phyloP scores from a whole-genome alignment of 1,139 yeast species.

The Starmera stellimalicola region DNA sequence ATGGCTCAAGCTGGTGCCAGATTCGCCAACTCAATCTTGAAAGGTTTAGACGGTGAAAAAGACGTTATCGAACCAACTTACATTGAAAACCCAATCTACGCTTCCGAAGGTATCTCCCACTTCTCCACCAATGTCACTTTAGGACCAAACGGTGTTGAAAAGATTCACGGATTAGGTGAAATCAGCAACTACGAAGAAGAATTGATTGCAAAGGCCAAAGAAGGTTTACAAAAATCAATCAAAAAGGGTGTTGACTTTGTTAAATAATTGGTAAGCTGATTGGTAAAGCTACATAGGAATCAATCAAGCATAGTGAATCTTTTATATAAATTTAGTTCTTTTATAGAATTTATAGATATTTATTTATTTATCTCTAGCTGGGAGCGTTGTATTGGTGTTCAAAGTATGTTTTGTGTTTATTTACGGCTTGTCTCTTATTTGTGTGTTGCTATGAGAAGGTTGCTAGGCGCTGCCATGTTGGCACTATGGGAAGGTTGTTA shows the following conservation, averaged over 20 bases:
- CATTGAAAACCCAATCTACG: slow-evolving; percentile 75
- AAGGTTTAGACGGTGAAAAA: slow-evolving; percentile 62
- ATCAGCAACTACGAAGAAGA: slow-evolving; percentile 56
- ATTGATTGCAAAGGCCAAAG: slow-evolving; percentile 73
- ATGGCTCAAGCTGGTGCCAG: slow-evolving; percentile 99
- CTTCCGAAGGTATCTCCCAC: slow-evolving; percentile 68
- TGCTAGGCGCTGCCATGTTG: too few relatives aligned
- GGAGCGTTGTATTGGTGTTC: too few relatives aligned
- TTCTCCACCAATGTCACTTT: slow-evolving; percentile 89
- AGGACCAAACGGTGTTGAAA: slow-evolving; percentile 83
- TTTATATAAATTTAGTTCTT: slow-evolving; percentile 1
- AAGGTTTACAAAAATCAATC: slow-evolving; percentile 67
- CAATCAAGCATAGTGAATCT: too few relatives aligned
- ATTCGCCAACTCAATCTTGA: slow-evolving; percentile 81
- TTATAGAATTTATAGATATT: not conserved
- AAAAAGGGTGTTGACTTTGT: slow-evolving; percentile 52
- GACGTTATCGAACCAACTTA: slow-evolving; percentile 73
- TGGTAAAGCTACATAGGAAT: too few relatives aligned
- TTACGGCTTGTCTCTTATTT: too few relatives aligned
- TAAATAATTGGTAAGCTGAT: slow-evolving; percentile 9
- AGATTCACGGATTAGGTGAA: slow-evolving; percentile 55
- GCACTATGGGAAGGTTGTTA: too few relatives aligned
- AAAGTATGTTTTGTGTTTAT: too few relatives aligned
- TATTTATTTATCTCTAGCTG: not conserved
- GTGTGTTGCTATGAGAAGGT: too few relatives aligned